Base-by-base conservation (phyloP, 768 basidiomycete genomes). In the Gyrodon lividus region DNA sequence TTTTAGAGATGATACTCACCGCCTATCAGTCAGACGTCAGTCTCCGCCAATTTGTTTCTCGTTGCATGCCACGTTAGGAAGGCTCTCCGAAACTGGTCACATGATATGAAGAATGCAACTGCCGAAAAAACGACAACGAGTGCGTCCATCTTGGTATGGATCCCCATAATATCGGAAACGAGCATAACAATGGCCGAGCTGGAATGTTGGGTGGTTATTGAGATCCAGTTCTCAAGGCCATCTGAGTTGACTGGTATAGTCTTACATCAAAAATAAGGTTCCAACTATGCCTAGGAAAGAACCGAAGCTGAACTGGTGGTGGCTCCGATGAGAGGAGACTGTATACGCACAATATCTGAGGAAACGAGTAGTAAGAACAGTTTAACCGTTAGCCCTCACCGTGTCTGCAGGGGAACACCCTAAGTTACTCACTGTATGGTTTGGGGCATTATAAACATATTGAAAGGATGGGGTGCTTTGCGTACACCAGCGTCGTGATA, bases 51-150 rank as follows among this genome's bases (percentile, higher is more conserved):
- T 50, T 65, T 62, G 39, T 43, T 31, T 40, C 48, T 59, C 35
- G 22, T 35, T 19, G 43, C 48, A 26, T 44, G 12, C 62, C 62
- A 65, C 19, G 33, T 23, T 19, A 59, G 1, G 38, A 64, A 51
- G 6, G 55, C 63, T 31, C 60, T 59, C 43, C 51, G 31, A 30
- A 65, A 59, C 43, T 65, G 60, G 41, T 62, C 57, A 6, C 54
- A 59, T 8, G 63, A 50, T 4, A 65, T 46, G 45, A 54, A 20
- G 40, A 59, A 43, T 5, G 57, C 45, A 38, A 62, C 47, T 5
- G 20, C 55, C 5, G 60, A 48, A 50, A 53, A 54, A 26, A 59
- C 24, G 28, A 65, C 14, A 16, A 57, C 6, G 12, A 65, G 16
- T 6, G 52, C 1, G 24, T 63, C 54, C 31, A 63, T 20, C 17